Evolutionary conservation across 805 yeast species (phyloP).

Genomic region (Nakazawaea ernobii): DNA sequence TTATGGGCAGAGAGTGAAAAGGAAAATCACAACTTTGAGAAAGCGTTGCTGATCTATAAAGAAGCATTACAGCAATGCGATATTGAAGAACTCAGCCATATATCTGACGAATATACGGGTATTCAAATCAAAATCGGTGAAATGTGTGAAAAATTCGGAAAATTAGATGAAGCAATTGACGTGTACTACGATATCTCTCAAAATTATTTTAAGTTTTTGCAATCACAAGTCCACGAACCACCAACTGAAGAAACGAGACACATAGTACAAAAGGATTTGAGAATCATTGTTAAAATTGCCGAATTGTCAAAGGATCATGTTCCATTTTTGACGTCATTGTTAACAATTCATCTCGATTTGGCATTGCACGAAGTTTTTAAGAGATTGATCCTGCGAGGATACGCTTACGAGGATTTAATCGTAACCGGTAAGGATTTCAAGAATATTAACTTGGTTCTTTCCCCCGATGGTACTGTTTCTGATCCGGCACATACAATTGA

Average conservation of each 20-base stretch:
- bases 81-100: conserved; percentile 44
- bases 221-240: conserved; percentile 26
- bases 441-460: neutral
- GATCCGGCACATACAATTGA: conserved; percentile 23
- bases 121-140: conserved; percentile 83
- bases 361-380: conserved; percentile 8
- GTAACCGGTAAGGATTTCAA: conserved; percentile 26
- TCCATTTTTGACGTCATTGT: conserved; percentile 21
- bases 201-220: conserved; percentile 48
- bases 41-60: conserved; percentile 68
- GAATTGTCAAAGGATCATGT: conserved; percentile 37
- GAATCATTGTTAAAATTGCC: conserved; percentile 64
- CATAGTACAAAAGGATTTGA: conserved; percentile 60
- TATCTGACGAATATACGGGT: conserved; percentile 83
- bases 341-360: conserved; percentile 8
- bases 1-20: conserved; percentile 79
- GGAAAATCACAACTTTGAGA: conserved; percentile 52
- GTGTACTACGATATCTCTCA: conserved; percentile 64
- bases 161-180: conserved; percentile 57
- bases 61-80: conserved; percentile 67
- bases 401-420: conserved; percentile 37
- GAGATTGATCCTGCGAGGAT: conserved; percentile 26
- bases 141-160: conserved; percentile 68
- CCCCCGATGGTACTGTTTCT: neutral
- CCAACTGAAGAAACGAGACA: conserved; percentile 44